These are phyloP conservation scores for Microbotryum lychnidis-dioicae DNA, from an alignment of 1,284 basidiomycete species.

Conservation along the genomic window DNA sequence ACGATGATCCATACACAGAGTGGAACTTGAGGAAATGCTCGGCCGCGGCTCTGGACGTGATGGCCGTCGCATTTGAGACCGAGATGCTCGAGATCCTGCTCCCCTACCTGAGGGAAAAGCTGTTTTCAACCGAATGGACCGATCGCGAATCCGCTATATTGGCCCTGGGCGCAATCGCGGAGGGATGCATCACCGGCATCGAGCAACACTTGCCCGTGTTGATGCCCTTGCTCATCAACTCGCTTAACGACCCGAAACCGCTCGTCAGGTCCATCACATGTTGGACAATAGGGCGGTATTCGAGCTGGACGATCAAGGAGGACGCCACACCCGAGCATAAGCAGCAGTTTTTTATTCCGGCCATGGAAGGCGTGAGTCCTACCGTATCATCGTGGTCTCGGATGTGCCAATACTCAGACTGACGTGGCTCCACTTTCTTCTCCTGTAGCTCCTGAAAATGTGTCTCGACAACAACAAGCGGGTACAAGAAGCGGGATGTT, in stretches of 20 bases:
- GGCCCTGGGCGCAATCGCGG: constrained; percentile 94
- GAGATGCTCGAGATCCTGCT: constrained; percentile 83
- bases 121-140: constrained; percentile 90
- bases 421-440: not conserved
- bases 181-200: constrained; percentile 94
- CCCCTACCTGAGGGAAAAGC: constrained; percentile 81
- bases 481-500: constrained; percentile 98
- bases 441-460: constrained; percentile 74
- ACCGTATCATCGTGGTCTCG: not conserved
- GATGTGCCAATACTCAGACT: not conserved
- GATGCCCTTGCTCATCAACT: constrained; percentile 84
- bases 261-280: constrained; percentile 97
- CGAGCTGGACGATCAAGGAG: constrained; percentile 82
- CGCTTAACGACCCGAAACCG: constrained; percentile 86
- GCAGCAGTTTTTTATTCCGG: constrained; percentile 84
- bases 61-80: constrained; percentile 82
- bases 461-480: constrained; percentile 99
- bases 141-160: constrained; percentile 93
- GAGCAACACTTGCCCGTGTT: constrained; percentile 88
- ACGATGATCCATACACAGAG: constrained; percentile 93
- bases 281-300: constrained; percentile 98
- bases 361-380: constrained; percentile 85
- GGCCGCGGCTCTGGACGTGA: constrained; percentile 92
- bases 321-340: constrained; percentile 76
- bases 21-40: constrained; percentile 99